Conservation (phyloP, 306 rosid genomes). For the Vigna radiata region DNA sequence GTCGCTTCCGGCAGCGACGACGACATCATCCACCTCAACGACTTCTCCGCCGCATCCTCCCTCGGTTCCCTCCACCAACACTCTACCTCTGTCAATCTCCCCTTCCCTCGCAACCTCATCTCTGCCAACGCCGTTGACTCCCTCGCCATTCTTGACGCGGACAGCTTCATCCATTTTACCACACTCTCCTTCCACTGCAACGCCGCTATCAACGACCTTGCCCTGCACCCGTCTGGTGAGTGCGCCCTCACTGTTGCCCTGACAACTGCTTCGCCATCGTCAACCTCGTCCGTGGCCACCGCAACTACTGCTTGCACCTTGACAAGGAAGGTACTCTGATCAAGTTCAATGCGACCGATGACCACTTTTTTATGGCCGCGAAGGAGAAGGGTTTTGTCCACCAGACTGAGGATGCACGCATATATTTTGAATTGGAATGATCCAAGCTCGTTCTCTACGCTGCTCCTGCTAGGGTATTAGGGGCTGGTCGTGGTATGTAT, state of each 20-base stretch:
- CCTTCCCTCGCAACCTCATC: constrained; percentile 87
- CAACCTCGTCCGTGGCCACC: constrained; percentile 60
- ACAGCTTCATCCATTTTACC: constrained; percentile 81
- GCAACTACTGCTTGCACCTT: no score
- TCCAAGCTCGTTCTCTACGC: no score
- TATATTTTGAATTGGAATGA: no score
- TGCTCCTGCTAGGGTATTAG: no score
- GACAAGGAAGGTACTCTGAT: no score
- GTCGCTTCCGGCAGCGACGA: constrained; percentile 93
- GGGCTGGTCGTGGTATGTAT: no score
- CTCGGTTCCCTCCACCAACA: constrained; percentile 83
- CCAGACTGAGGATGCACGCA: no score
- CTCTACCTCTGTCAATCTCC: constrained; percentile 67
- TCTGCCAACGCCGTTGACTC: constrained; percentile 79
- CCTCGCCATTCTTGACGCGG: constrained; percentile 79
- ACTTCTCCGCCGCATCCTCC: constrained; percentile 68
- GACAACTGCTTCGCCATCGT: constrained; percentile 82
- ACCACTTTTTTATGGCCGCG: no score
- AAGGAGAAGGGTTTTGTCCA: no score
- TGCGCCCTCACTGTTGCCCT: constrained; percentile 76
- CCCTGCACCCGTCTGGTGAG: constrained; percentile 84
- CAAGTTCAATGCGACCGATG: no score
- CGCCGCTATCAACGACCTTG: constrained; percentile 65
- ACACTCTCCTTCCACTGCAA: constrained; percentile 64
- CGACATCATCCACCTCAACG: constrained; percentile 86